These are phyloP conservation scores for Cytidiella melzeri DNA, from an alignment of 768 basidiomycete genomes.

Conservation along the genomic window DNA sequence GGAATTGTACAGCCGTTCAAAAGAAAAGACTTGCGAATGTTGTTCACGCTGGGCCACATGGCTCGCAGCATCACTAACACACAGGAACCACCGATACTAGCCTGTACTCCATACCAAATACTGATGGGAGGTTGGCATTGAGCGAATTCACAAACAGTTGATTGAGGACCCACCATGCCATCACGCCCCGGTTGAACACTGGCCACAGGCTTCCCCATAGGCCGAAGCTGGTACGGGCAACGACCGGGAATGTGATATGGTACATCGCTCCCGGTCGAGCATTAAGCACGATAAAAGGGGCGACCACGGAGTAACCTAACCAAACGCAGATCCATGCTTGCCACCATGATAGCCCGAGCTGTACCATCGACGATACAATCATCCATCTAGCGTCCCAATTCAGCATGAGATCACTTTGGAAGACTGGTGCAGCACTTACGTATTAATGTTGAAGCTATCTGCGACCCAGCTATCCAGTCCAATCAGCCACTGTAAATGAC, in stretches of 20 bases:
- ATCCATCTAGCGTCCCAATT: conserved; percentile 47
- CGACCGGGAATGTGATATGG: conserved; percentile 74
- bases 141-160: neutral
- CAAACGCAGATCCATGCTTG: conserved; percentile 80
- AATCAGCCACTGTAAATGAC: conserved; percentile 4
- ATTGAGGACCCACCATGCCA: conserved; percentile 55
- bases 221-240: conserved; percentile 71
- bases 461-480: conserved; percentile 57
- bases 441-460: conserved; percentile 75
- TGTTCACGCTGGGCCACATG: conserved; percentile 70
- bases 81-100: conserved; percentile 79
- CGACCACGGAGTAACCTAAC: conserved; percentile 37
- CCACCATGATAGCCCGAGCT: conserved; percentile 74
- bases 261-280: conserved; percentile 73
- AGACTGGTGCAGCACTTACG: conserved; percentile 35
- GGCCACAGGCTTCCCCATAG: conserved; percentile 76
- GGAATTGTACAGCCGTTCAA: conserved; percentile 1
- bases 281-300: conserved; percentile 71
- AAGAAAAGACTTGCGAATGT: conserved; percentile 44
- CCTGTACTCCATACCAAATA: conserved; percentile 75
- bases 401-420: neutral
- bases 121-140: conserved; percentile 24
- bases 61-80: conserved; percentile 67
- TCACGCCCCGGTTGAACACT: conserved; percentile 67
- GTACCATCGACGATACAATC: conserved; percentile 73